Base-by-base conservation (phyloP, 2,329 filamentous ascomycete genomes). In the Exophiala mesophila region DNA sequence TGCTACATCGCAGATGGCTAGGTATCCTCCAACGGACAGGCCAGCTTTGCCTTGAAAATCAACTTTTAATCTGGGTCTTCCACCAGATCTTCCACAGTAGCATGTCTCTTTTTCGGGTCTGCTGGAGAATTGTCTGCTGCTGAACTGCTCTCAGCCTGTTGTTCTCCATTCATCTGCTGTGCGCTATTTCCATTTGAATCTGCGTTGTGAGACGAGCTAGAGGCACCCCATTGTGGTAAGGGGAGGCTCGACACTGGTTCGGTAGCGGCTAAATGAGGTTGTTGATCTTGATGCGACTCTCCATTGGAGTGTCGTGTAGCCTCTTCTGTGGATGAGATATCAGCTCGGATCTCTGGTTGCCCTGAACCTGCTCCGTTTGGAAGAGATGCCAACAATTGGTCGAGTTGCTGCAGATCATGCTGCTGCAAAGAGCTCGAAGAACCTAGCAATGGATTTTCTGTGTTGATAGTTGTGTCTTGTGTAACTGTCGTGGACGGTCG, bases 81-180 rank as follows among this genome's bases (percentile, higher is more conserved):
- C n/a, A 50, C 45, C 28, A 50, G 39, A 40, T 69, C 66, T 42
- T 69, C 66, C 10, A 69, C 58, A 19, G 65, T 63, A 2, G 63
- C 62, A 16, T 65, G 61, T 36, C 54, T 59, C 4, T 52, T 59
- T 43, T 64, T 66, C 12, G 31, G 61, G 59, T 49, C 65, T 62
- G 18, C 53, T 57, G 18, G 44, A 50, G 23, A 23, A 19, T 33
- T 36, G 10, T 20, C 10, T 34, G 17, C 26, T 18, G 36, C 20
- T 35, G 44, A 12, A 17, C 31, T 39, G 16, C 8, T 31, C 6
- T 19, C 39, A 23, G 39, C 29, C 24, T 26, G 16, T 4, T 34
- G 17, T 35, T 19, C 34, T 8, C 39, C 38, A 26, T 44, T 44
- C 4, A 17, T 34, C 12, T 36, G 20, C 18, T 36, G 41, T 12